Conservation (phyloP, 2,329 filamentous ascomycete species). For the Ophidiomyces ophidiicola region DNA sequence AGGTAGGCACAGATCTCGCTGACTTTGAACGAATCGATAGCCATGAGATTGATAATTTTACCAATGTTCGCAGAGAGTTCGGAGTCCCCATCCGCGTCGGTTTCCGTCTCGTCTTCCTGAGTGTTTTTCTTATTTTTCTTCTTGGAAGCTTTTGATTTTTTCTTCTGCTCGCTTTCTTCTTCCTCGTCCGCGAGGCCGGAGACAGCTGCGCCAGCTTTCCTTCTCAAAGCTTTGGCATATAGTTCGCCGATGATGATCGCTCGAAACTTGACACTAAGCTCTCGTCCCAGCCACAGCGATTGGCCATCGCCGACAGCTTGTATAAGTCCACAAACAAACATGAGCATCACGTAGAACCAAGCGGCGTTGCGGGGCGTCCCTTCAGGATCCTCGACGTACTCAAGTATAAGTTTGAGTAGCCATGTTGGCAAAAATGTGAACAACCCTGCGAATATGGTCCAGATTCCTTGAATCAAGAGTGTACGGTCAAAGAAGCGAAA, state of each 20-base stretch:
- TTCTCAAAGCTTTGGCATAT: conserved; percentile 85
- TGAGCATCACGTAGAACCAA: conserved; percentile 87
- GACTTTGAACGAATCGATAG: conserved; percentile 97
- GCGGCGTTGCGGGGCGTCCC: conserved; percentile 70
- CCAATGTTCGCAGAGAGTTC: conserved; percentile 81
- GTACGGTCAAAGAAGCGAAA: conserved; percentile 69
- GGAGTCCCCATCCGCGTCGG: conserved; percentile 16
- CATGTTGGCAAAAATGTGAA: conserved; percentile 88
- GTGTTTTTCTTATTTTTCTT: conserved; percentile 19
- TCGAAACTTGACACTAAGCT: conserved; percentile 82
- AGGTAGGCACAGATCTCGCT: conserved; percentile 88
- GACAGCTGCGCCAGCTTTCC: conserved; percentile 68
- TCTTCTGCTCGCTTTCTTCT: conserved; percentile 43
- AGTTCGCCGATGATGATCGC: conserved; percentile 96
- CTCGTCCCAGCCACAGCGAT: conserved; percentile 84
- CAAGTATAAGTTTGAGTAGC: conserved; percentile 76
- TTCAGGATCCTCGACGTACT: conserved; percentile 79
- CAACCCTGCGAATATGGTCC: conserved; percentile 66
- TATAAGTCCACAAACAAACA: conserved; percentile 70
- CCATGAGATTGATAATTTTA: conserved; percentile 99
- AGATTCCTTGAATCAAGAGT: conserved; percentile 63
- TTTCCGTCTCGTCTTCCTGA: conserved; percentile 28
- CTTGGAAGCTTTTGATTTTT: conserved; percentile 25
- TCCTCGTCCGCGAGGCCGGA: conserved; percentile 35
- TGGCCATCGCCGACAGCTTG: conserved; percentile 75